Base-by-base conservation (phyloP, 169 alveolate genomes). In the Cryptosporidium xiaoi region DNA sequence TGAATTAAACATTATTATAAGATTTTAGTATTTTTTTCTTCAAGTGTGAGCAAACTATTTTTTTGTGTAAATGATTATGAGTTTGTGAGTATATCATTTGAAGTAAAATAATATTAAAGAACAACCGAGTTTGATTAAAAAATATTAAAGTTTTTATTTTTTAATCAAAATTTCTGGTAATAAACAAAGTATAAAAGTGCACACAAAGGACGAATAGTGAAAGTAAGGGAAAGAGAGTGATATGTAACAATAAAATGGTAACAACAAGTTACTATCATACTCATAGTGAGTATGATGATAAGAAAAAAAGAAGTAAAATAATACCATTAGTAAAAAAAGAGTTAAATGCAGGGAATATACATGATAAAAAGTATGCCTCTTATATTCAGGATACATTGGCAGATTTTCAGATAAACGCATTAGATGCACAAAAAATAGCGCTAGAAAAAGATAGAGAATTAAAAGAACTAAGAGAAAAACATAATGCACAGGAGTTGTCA, bases 361-460 rank as follows among this genome's bases (percentile, higher is more conserved):
- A 60, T 12, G 50, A 60, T 58, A 20, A 77, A 40, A 58, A 62
- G 16, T 56, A 77, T 18, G 50, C 29, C 6, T 46, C 66, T 12
- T 60, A 55, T 56, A 60, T 77, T 60, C 77, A 77, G 36, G 64
- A 77, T 60, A 77, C 69, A 58, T 40, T 77, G 24, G 71, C 87
- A 13, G 87, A 62, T 44, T 77, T 58, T 20, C 87, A 77, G n/a
- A 53, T 66, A 48, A 62, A 66, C 40, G 64, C 71, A 60, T 62
- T 77, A 56, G 77, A 77, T 31, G 87, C 87, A 33, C 87, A 77
- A 48, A 77, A 77, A 36, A 77, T 77, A 44, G 87, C 87, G 20
- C 36, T 77, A 66, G 87, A 77, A 48, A 77, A 77, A 33, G 87
- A 77, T 62, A 58, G 64, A 44, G 87, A 77, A 36, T 48, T 77